Evolutionary conservation across 305 asterid genomes (phyloP).

Genomic region (Rubia tinctorum): DNA sequence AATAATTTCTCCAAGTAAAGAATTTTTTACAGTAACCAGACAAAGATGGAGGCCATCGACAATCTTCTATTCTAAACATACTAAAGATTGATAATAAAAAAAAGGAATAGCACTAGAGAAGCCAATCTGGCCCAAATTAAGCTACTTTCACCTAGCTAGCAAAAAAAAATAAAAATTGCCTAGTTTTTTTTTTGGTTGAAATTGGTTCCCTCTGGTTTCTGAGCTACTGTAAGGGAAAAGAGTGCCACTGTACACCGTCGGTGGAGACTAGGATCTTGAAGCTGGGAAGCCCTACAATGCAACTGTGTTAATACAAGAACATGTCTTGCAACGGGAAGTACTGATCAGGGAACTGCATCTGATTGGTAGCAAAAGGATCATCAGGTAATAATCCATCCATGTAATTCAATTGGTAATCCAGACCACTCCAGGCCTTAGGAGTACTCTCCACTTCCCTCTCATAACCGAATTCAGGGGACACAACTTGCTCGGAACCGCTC

Average conservation of each 20-base stretch:
- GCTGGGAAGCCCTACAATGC: slow-evolving; percentile 14
- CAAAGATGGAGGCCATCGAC: slow-evolving; percentile 1
- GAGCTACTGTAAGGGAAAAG: neutral
- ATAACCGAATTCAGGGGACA: slow-evolving; percentile 24
- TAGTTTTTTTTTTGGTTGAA: neutral
- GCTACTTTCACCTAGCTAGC: slow-evolving; percentile 5
- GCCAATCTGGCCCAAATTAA: slow-evolving; percentile 2
- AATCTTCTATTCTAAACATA: neutral
- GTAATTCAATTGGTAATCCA: slow-evolving; percentile 28
- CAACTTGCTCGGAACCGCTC: slow-evolving; percentile 26
- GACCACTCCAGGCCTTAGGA: slow-evolving; percentile 15
- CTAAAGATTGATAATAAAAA: too few relatives aligned
- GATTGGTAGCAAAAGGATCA: slow-evolving; percentile 29
- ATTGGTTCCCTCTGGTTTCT: neutral
- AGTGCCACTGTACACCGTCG: slow-evolving; percentile 7
- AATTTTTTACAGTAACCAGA: neutral
- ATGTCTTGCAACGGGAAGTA: slow-evolving; percentile 25
- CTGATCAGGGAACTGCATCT: slow-evolving; percentile 29
- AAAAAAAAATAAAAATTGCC: slow-evolving; percentile 2
- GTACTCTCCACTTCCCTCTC: slow-evolving; percentile 42
- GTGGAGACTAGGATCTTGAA: neutral
- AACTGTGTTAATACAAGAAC: slow-evolving; percentile 17
- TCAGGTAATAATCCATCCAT: slow-evolving; percentile 29
- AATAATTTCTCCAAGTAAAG: neutral
- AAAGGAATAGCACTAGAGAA: neutral